phyloP scores from a whole-genome alignment of 2,329 filamentous ascomycete species.

The Fusarium sp. region DNA sequence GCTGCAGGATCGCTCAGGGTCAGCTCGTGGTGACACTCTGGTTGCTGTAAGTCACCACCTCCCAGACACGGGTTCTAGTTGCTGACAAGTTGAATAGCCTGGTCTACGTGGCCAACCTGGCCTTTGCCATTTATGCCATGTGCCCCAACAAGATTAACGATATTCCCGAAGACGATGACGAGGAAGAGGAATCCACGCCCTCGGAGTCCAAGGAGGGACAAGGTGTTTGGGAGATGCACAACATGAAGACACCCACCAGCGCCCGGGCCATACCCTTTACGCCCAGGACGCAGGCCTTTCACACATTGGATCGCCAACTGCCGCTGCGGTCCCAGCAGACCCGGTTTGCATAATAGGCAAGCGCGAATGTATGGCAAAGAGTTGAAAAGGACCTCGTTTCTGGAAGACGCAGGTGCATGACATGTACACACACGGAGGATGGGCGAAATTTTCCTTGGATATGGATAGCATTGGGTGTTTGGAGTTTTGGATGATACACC shows the following conservation, averaged over 20 bases:
- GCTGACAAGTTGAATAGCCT: constrained; percentile 53
- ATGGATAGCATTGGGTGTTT: constrained; percentile 34
- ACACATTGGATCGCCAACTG: constrained; percentile 69
- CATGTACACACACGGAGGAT: background rate
- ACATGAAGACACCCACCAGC: constrained; percentile 54
- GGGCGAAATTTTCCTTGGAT: constrained; percentile 22
- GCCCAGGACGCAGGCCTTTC: constrained; percentile 75
- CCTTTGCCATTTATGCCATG: constrained; percentile 69
- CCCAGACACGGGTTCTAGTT: background rate
- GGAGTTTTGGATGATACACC: constrained; percentile 37
- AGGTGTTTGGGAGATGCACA: constrained; percentile 69
- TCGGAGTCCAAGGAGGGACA: constrained; percentile 53
- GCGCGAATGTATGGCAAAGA: background rate
- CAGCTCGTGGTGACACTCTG: constrained; percentile 73
- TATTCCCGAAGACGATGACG: constrained; percentile 55
- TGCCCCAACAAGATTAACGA: constrained; percentile 67
- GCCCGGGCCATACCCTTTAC: constrained; percentile 63
- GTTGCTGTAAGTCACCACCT: constrained; percentile 71
- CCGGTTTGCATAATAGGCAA: constrained; percentile 24
- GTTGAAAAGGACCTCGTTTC: background rate
- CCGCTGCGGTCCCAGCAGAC: constrained; percentile 58
- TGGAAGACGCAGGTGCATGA: background rate
- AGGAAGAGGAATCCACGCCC: constrained; percentile 53
- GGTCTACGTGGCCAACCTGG: constrained; percentile 70
- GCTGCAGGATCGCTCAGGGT: constrained; percentile 76